A percentile compares a stretch with the other conserved stretches of the same genome.
These are phyloP conservation scores for Boletus sp. DNA, from an alignment of 1,284 basidiomycete species.

Conservation along the genomic window DNA sequence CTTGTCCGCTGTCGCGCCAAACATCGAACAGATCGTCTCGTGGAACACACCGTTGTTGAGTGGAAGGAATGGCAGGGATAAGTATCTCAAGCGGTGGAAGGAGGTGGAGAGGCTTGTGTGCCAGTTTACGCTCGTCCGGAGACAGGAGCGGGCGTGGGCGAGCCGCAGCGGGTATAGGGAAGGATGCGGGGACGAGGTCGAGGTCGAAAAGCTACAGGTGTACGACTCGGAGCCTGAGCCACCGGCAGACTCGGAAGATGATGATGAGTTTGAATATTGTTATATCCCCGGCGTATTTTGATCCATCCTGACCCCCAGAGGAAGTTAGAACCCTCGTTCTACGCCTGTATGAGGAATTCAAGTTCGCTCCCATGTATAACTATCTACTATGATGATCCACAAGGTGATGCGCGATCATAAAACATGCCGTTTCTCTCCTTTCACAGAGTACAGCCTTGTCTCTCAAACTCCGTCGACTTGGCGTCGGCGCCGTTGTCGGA, in stretches of 20 bases:
- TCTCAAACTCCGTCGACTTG: background rate
- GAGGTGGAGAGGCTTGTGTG: conserved; percentile 24
- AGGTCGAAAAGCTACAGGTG: conserved; percentile 11
- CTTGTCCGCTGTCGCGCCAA: conserved; percentile 28
- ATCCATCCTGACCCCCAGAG: background rate
- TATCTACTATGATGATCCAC: background rate
- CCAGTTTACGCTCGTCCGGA: conserved; percentile 24
- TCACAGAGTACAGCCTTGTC: background rate
- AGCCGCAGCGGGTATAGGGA: background rate
- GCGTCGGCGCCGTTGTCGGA: conserved; percentile 7
- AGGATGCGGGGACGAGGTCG: background rate
- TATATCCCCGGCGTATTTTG: conserved; percentile 13
- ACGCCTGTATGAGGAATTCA: background rate
- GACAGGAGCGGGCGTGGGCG: conserved; percentile 23
- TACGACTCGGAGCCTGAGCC: conserved; percentile 29
- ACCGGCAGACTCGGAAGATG: conserved; percentile 20
- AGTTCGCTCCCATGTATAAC: background rate
- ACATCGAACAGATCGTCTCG: conserved; percentile 26
- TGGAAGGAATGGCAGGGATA: conserved; percentile 20
- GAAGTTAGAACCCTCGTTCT: background rate
- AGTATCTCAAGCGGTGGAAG: conserved; percentile 24
- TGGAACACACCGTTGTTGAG: conserved; percentile 31
- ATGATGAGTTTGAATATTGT: conserved; percentile 30
- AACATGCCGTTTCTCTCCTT: no score
- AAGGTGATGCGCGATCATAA: no score